Evolutionary conservation across 1,284 basidiomycete genomes (phyloP), one percentile per base, ranked within the genome.

Genomic region (Neolentinus lepideus): DNA sequence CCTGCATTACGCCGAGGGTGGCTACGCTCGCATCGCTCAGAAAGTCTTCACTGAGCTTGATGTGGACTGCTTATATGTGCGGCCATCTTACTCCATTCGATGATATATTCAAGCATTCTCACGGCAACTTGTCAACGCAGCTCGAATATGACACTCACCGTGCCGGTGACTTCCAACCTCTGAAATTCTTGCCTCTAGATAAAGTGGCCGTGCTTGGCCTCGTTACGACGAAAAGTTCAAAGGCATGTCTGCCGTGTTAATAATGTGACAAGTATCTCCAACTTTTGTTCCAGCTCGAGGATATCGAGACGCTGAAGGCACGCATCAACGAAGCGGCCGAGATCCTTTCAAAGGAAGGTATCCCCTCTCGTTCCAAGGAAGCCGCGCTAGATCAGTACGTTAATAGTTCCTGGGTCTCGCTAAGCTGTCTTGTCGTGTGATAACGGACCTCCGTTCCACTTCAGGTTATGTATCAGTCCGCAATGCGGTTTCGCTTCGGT

Each of bases 71-170:
- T 90, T 85, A 68, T 92, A 88, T 66, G 81, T 83, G 45, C 31
- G 56, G 60, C 56, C 75, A 68, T 33, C 33, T 22, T 46, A 27
- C 29, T 12, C 3, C 12, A 6, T 26, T 16, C 12, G 47, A 25
- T 21, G 4, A 12, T 50, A 8, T 22, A 8, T 50, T 8, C 47
- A 21, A 46, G 9, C 22, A 50, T 8, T 12, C 47, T 50, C 14
- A 50, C 24, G 6, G 53, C 56, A 45, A 53, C 25, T 26, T 36
- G 29, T 52, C 55, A 51, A 29, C 54, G 54, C 63, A 84, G 82
- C 76, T 88, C 50, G 89, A 92, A 71, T 92, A 90, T 67, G 90
- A 93, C 66, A 86, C 85, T 16, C 76, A 79, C 56, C 83, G 87
- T 27, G 81, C 88, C 0, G 87, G 87, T 51, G 77, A 80, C 56